phyloP scores from a whole-genome alignment of 2,329 filamentous ascomycete species.

The Escovopsis sp. region DNA sequence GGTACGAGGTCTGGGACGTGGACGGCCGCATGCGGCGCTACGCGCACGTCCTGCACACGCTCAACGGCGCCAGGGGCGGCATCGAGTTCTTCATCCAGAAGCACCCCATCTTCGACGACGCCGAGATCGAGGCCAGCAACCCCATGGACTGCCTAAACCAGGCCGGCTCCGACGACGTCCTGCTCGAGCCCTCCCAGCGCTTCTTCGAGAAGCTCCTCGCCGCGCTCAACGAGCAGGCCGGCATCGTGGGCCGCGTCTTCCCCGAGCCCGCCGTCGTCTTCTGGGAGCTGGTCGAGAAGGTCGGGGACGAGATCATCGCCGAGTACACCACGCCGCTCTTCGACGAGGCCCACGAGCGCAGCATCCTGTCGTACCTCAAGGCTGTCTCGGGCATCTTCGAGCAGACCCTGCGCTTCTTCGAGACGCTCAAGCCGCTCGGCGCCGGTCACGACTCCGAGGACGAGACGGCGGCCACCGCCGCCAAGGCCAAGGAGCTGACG shows the following conservation, averaged over 20 bases:
- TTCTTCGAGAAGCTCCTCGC: slow-evolving; percentile 66
- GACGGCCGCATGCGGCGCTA: slow-evolving; percentile 82
- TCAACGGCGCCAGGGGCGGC: slow-evolving; percentile 68
- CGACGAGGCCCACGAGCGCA: slow-evolving; percentile 69
- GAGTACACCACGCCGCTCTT: slow-evolving; percentile 79
- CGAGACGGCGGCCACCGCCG: slow-evolving; percentile 30
- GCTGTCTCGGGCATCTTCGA: slow-evolving; percentile 80
- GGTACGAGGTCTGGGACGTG: slow-evolving; percentile 77
- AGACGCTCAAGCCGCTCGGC: slow-evolving; percentile 49
- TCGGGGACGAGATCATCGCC: slow-evolving; percentile 70
- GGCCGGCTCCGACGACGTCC: slow-evolving; percentile 49
- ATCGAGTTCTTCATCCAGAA: slow-evolving; percentile 81
- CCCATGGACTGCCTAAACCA: slow-evolving; percentile 71
- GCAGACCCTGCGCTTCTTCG: slow-evolving; percentile 65
- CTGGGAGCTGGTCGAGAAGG: slow-evolving; percentile 64
- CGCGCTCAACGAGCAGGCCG: slow-evolving; percentile 71
- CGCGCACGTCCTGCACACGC: slow-evolving; percentile 64
- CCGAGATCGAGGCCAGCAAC: slow-evolving; percentile 44
- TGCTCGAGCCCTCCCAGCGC: slow-evolving; percentile 61
- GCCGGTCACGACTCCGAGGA: slow-evolving; percentile 29
- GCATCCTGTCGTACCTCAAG: slow-evolving; percentile 64
- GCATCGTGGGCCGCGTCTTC: slow-evolving; percentile 71
- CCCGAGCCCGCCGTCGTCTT: slow-evolving; percentile 56
- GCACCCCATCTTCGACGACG: slow-evolving; percentile 67
- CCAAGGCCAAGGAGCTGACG: slow-evolving; percentile 54